Base-by-base conservation (phyloP, 2,329 filamentous ascomycete genomes). In the Colletotrichum orchidophilum region DNA sequence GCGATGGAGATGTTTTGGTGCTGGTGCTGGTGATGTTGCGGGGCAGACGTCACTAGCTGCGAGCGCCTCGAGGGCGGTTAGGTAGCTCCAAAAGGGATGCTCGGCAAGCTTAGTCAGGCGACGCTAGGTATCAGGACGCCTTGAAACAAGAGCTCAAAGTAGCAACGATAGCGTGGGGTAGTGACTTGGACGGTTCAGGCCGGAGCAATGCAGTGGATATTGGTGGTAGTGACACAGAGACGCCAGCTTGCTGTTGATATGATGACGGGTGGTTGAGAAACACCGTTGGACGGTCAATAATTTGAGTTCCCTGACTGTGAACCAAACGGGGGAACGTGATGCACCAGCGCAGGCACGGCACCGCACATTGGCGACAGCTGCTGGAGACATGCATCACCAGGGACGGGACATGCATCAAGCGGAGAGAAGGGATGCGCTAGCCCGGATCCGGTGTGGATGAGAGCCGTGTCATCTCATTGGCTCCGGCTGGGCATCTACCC, bases 301-400 rank as follows among this genome's bases (percentile, higher is more conserved):
- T 50, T 35, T 31, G 15, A 29, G 39, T 46, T 46, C 15, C 21
- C 39, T 18, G 18, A 46, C 39, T 46, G 39, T 46, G 39, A 46
- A 46, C 39, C 49, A 31, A 39, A 21, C 21, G 18, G 46, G 31
- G 27, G 39, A 13, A 50, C 8, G 21, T 42, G 58, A 49, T 15
- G 50, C n/a, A 50, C 59, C 11, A 15, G 26, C 59, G 27, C 24
- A 52, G 60, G 52, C 61, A 60, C 63, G 42, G 9, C 21, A 27
- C 57, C 11, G 24, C 57, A 49, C 15, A 63, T 54, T 35, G 6
- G 57, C 57, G 42, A 27, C 53, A 46, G 54, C 63, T 60, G 54
- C 63, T 60, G 58, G 64, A 70, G 65, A 71, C 69, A 42, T 70
- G 65, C 69, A 71, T 52, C 65, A 71, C 53, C 64, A 67, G 59